These are phyloP conservation scores for Myxozyma neotropica DNA, from an alignment of 805 yeast genomes.

Conservation along the genomic window DNA sequence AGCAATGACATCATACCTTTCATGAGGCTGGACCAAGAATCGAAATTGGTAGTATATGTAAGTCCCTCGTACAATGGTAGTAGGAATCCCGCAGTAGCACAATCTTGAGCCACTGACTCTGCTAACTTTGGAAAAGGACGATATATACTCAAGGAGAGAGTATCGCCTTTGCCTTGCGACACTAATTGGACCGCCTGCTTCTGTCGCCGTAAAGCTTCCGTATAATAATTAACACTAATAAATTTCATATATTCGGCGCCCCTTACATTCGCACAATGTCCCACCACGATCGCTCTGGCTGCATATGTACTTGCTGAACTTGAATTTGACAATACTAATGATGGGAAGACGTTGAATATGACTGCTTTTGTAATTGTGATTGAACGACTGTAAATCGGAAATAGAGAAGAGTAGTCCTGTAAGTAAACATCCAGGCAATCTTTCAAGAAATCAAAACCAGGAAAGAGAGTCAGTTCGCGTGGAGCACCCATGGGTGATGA, in stretches of 20 bases:
- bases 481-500: background rate
- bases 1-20: background rate
- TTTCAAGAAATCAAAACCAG: background rate
- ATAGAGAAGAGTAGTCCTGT: background rate
- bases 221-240: background rate
- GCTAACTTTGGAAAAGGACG: too few relatives aligned
- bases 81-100: background rate
- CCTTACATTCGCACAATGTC: background rate
- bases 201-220: background rate
- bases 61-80: background rate
- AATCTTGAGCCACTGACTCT: background rate
- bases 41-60: background rate
- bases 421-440: background rate
- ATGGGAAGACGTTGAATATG: background rate
- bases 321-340: background rate
- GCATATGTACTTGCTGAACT: background rate
- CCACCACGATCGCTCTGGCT: background rate
- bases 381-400: background rate
- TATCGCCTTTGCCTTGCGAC: too few relatives aligned
- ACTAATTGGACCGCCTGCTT: background rate
- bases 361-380: background rate
- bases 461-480: background rate
- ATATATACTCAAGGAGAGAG: too few relatives aligned
- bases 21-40: background rate
- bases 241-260: background rate